Conservation (phyloP, 2,329 filamentous ascomycete species). For the Neopestalotiopsis sp. region DNA sequence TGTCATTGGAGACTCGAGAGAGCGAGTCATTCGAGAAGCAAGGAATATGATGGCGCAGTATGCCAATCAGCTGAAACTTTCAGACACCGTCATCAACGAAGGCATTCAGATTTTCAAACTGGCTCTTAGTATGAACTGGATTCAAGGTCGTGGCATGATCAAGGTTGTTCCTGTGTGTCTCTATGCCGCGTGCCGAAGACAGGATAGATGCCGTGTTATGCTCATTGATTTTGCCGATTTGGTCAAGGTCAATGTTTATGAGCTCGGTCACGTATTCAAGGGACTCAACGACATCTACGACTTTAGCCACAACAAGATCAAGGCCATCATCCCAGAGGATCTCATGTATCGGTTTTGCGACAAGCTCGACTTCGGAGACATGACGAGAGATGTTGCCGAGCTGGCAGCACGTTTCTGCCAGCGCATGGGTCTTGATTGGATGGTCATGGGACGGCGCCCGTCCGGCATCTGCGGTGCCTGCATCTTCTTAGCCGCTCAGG, state of each 20-base stretch:
- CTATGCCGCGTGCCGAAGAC: conserved; percentile 84
- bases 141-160: conserved; percentile 83
- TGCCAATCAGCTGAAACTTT: conserved; percentile 62
- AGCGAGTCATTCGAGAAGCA: conserved; percentile 64
- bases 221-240: conserved; percentile 95
- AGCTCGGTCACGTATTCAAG: conserved; percentile 89
- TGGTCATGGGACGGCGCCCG: conserved; percentile 90
- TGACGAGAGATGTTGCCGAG: conserved; percentile 82
- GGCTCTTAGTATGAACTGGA: conserved; percentile 75
- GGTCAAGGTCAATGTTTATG: conserved; percentile 84
- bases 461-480: conserved; percentile 95
- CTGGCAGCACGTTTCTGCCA: conserved; percentile 87
- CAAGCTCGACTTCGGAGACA: conserved; percentile 86
- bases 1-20: conserved; percentile 57
- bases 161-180: conserved; percentile 90
- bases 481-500: conserved; percentile 90
- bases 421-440: conserved; percentile 97
- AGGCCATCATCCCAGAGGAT: conserved; percentile 83
- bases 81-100: conserved; percentile 66
- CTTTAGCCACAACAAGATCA: conserved; percentile 62
- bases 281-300: conserved; percentile 75
- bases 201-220: conserved; percentile 83
- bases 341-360: conserved; percentile 90
- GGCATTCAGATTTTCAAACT: conserved; percentile 79
- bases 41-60: conserved; percentile 66